These are phyloP conservation scores for Sarcocystis neurona DNA, from an alignment of 169 alveolate genomes.

Conservation along the genomic window DNA sequence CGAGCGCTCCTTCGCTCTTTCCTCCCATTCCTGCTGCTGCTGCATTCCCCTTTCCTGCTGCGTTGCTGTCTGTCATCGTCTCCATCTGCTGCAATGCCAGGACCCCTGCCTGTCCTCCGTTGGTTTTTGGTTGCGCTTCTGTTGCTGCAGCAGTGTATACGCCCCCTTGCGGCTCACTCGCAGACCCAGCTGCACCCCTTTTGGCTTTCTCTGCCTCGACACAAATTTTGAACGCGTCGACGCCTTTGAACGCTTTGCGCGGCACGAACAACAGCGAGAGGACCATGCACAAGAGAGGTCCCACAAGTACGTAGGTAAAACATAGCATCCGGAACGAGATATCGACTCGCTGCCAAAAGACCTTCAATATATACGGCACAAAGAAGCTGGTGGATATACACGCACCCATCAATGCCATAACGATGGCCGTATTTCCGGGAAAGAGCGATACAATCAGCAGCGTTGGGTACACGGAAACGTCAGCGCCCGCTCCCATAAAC, in stretches of 20 bases:
- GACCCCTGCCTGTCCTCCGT: background rate
- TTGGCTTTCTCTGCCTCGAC: slow-evolving; percentile 30
- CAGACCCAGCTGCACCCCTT: background rate
- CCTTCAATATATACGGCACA: slow-evolving; percentile 7
- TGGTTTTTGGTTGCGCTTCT: background rate
- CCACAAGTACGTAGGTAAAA: slow-evolving; percentile 25
- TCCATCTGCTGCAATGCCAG: background rate
- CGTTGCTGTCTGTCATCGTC: background rate
- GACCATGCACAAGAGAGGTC: slow-evolving; percentile 42
- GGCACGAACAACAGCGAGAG: slow-evolving; percentile 18
- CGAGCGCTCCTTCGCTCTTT: too few species aligned
- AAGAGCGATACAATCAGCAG: background rate
- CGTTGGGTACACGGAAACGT: slow-evolving; percentile 17
- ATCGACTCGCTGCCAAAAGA: slow-evolving; percentile 19
- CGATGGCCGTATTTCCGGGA: slow-evolving; percentile 17
- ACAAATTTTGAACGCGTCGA: slow-evolving; percentile 15
- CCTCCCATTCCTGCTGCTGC: too few species aligned
- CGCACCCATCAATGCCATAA: slow-evolving; percentile 23
- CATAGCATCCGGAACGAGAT: slow-evolving; percentile 21
- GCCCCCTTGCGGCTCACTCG: background rate
- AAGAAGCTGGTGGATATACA: slow-evolving; percentile 10
- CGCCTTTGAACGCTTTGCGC: slow-evolving; percentile 31
- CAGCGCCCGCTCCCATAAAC: slow-evolving; percentile 47
- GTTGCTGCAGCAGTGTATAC: background rate
- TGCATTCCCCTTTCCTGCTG: too few species aligned